Evolutionary conservation across 345 rosid species (phyloP).

Genomic region (rapeseed (Brassica napus)): DNA sequence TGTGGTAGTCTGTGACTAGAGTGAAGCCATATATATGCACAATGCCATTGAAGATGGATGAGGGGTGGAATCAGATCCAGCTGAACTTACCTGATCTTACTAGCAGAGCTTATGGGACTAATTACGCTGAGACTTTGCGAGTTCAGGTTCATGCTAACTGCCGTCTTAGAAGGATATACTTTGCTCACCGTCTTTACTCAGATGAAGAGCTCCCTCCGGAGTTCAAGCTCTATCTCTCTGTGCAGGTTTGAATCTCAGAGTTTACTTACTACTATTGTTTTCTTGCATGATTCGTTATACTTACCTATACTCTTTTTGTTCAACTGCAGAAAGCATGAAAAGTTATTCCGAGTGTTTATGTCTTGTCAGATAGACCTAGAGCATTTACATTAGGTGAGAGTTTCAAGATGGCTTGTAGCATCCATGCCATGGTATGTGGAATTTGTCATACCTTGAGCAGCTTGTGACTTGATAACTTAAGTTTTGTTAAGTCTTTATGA

Average conservation of each 20-base stretch:
- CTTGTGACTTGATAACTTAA: slow-evolving; percentile 3
- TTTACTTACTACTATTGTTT: not conserved
- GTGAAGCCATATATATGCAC: slow-evolving; percentile 96
- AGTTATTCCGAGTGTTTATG: not conserved
- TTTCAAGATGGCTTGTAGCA: not conserved
- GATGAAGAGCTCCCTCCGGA: slow-evolving; percentile 99
- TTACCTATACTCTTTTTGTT: slow-evolving; percentile 2
- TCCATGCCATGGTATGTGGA: slow-evolving; percentile 3
- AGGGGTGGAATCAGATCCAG: slow-evolving; percentile 97
- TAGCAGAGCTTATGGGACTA: slow-evolving; percentile 92
- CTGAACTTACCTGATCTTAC: slow-evolving; percentile 90
- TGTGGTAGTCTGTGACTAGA: slow-evolving; percentile 69
- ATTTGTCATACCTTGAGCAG: not conserved
- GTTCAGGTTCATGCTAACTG: slow-evolving; percentile 98
- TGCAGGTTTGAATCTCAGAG: slow-evolving; percentile 57
- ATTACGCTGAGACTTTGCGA: slow-evolving; percentile 88
- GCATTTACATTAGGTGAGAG: not conserved
- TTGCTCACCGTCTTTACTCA: slow-evolving; percentile 86
- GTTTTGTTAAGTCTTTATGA: not conserved
- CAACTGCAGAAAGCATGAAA: slow-evolving; percentile 55
- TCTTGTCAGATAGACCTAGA: slow-evolving; percentile 7
- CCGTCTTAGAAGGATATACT: slow-evolving; percentile 85
- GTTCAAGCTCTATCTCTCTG: slow-evolving; percentile 86
- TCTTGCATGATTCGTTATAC: not conserved
- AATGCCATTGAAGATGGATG: slow-evolving; percentile 93